phyloP scores from a whole-genome alignment of 2,329 filamentous ascomycete species.

The Ploettnerulaceae sp. region DNA sequence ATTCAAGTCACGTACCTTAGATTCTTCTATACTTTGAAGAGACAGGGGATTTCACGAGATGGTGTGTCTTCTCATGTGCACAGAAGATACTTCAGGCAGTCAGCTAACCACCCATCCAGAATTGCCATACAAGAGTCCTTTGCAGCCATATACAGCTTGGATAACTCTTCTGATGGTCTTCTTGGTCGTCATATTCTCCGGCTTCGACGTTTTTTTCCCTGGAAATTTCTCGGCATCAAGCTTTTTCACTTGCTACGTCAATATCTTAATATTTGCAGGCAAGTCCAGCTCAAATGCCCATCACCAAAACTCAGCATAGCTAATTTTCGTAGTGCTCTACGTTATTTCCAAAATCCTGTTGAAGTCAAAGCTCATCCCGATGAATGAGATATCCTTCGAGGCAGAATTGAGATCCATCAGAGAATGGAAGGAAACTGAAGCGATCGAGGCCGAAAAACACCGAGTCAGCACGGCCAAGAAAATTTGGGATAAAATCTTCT shows the following conservation, averaged over 20 bases:
- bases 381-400: slow-evolving; percentile 35
- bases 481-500: slow-evolving; percentile 17
- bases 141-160: slow-evolving; percentile 62
- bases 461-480: background rate
- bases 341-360: slow-evolving; percentile 50
- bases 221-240: slow-evolving; percentile 55
- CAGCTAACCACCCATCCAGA: background rate
- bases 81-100: too few species aligned
- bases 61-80: too few species aligned
- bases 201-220: slow-evolving; percentile 69
- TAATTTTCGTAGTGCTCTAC: slow-evolving; percentile 5
- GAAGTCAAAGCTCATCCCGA: slow-evolving; percentile 32
- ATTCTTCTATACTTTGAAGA: slow-evolving; percentile 51
- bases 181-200: slow-evolving; percentile 33
- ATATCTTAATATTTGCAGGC: slow-evolving; percentile 10
- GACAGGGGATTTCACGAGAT: slow-evolving; percentile 44
- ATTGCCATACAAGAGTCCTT: slow-evolving; percentile 45
- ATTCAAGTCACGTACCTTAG: slow-evolving; percentile 54
- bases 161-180: slow-evolving; percentile 33
- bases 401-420: slow-evolving; percentile 3
- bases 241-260: slow-evolving; percentile 62
- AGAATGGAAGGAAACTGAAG: slow-evolving; percentile 22
- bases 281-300: background rate
- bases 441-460: slow-evolving; percentile 5
- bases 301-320: background rate